Evolutionary conservation across 495 filamentous ascomycete genomes (phyloP).

Genomic region (Talaromyces ruber): DNA sequence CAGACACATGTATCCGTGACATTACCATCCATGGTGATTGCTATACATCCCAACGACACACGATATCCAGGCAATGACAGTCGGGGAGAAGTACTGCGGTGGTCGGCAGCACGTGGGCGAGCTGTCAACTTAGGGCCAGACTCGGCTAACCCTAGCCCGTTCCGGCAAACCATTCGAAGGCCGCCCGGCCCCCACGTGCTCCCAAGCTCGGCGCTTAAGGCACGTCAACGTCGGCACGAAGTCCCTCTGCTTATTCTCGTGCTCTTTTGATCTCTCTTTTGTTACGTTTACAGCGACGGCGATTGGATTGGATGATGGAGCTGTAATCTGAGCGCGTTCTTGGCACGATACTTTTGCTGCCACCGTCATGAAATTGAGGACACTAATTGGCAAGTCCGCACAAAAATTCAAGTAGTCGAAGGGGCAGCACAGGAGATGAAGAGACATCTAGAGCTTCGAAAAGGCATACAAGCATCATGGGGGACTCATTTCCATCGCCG

Average conservation of each 20-base stretch:
- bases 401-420: neutral
- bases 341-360: neutral
- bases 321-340: neutral
- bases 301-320: neutral
- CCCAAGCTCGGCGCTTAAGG: neutral
- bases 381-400: neutral
- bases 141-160: neutral
- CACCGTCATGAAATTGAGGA: neutral
- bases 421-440: neutral
- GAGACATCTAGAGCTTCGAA: neutral
- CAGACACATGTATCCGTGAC: neutral
- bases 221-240: neutral
- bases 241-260: neutral
- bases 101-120: neutral
- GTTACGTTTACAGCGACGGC: neutral
- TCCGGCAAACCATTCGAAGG: neutral
- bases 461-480: slow-evolving; percentile 5
- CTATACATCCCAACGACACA: neutral
- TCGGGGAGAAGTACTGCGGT: slow-evolving; percentile 16
- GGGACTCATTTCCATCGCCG: slow-evolving; percentile 12
- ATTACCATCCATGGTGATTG: neutral
- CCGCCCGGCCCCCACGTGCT: neutral
- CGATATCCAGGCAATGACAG: neutral
- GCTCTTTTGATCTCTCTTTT: neutral
- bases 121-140: neutral